Evolutionary conservation across 257 asterid species (phyloP), one percentile per base, ranked within the genome.

Genomic region (Lantana camara): DNA sequence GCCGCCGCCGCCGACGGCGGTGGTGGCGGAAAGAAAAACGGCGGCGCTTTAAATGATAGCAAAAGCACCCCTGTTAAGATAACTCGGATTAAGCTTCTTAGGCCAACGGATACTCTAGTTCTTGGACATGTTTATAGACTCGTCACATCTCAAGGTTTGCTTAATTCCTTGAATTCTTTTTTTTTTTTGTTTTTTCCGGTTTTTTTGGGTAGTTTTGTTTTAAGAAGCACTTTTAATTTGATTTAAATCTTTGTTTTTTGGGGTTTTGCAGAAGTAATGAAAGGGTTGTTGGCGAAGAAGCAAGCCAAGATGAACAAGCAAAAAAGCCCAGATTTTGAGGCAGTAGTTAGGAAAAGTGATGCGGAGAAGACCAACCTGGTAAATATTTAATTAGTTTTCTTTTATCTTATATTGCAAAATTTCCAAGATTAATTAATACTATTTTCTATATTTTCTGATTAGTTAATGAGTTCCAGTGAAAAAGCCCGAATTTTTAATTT

Each of bases 91-190:
- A 91, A 91, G 57, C 95, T 91, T 47, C 95, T 91, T 20, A 81
- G 85, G 74, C 89, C 96, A 4, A 79, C 82, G 42, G 98, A 91
- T 7, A 76, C 91, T 15, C 88, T 91, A 22, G 75, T 55, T 75
- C 94, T 91, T 68, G 98, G 96, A 67, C 96, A 85, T 77, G 95
- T 84, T 30, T 91, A 91, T 15, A 84, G 94, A 52, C 98, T 91
- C 24, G 80, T 91, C 69, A 79, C 98, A 7, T 69, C 83, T 27
- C 85, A 88, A 84, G 98, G 98, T 91, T 59, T 5, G 67, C 59
- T 37, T n/a, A n/a, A n/a, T 3, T 12, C 42, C 21, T 29, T 65
- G 4, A 20, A 0, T 0, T 24, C 6, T 1, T 23, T 15, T 24
- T 22, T 13, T 57, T 10, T 5, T 23, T n/a, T n/a, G n/a, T n/a